Conservation (phyloP, 2,329 filamentous ascomycete species). For the Fusarium bulbicola region DNA sequence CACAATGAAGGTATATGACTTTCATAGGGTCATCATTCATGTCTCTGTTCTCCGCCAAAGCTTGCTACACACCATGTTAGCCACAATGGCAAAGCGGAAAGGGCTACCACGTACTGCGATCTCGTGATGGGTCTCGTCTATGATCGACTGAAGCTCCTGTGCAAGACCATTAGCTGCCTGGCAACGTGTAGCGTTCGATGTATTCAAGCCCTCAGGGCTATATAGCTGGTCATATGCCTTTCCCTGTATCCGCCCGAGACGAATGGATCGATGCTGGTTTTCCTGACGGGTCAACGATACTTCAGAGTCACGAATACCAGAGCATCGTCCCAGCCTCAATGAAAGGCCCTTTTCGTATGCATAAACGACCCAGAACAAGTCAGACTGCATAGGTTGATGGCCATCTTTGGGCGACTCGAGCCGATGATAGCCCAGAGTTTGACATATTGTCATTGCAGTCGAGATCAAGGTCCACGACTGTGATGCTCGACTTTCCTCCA, state of each 20-base stretch:
- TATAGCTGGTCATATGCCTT: slow-evolving; percentile 48
- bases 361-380: slow-evolving; percentile 50
- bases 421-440: slow-evolving; percentile 48
- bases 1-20: slow-evolving; percentile 45
- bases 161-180: background rate
- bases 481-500: slow-evolving; percentile 46
- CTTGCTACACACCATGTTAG: slow-evolving; percentile 9
- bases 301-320: slow-evolving; percentile 47
- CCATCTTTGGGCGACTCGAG: background rate
- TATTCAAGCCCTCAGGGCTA: slow-evolving; percentile 31
- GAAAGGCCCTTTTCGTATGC: slow-evolving; percentile 49
- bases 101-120: slow-evolving; percentile 3
- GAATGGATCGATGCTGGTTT: slow-evolving; percentile 28
- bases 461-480: slow-evolving; percentile 50
- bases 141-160: slow-evolving; percentile 9
- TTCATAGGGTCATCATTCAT: slow-evolving; percentile 37
- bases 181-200: background rate
- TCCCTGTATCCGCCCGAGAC: slow-evolving; percentile 43
- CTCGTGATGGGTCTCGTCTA: slow-evolving; percentile 16
- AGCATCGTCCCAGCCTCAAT: slow-evolving; percentile 47
- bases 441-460: slow-evolving; percentile 46
- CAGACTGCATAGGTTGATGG: background rate
- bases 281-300: slow-evolving; percentile 37
- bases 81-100: fast-evolving
- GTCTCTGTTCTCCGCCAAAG: background rate